Base-by-base conservation (phyloP, 495 filamentous ascomycete species). In the Neurospora sp. region DNA sequence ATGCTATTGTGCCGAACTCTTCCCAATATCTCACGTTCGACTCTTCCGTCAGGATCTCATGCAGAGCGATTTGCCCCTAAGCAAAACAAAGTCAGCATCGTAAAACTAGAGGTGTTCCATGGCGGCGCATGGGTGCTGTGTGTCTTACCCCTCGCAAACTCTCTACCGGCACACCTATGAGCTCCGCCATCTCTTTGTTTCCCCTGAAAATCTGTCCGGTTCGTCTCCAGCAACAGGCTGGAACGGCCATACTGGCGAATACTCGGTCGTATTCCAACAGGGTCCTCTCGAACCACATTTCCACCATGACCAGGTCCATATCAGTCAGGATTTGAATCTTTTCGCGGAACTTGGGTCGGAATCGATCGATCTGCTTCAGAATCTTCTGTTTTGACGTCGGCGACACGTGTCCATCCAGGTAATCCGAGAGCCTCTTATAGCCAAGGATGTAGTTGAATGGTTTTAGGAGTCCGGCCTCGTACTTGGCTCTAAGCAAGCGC, bases 381-480 rank as follows among this genome's bases (percentile, higher is more conserved):
- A 99, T 97, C 83, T 94, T 94, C 76, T 94, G 88, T 70, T 94
- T 93, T 68, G 92, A 94, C 11, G 84, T 80, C 69, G 89, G 88
- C 72, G 91, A 88, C 81, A 98, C 91, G 78, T 98, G 89, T 73
- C 88, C 88, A 74, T 96, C 93, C 89, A 99, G 96, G 79, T 97
- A 98, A 72, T 88, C 88, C 69, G 93, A 91, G 41, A 99, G 83
- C 22, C 94, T 87, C 9, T 93, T 92, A 77, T 98, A 99, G 12
- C 96, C 96, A 77, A 97, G 96, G 74, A 97, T 91, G 81, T 99
- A 98, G 81, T 97, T 98, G 86, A 98, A 99, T 10, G 96, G 96
- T 78, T 94, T 94, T 74, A 99, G 84, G 75, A 99, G 85, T 5
- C 96, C 96, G 3, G 96, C 96, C 76, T 97, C 94, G 78, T 95